A percentile compares a stretch with the other conserved stretches of the same genome.
Conservation (phyloP, 164 flowering plant species). For the Piper longum region DNA sequence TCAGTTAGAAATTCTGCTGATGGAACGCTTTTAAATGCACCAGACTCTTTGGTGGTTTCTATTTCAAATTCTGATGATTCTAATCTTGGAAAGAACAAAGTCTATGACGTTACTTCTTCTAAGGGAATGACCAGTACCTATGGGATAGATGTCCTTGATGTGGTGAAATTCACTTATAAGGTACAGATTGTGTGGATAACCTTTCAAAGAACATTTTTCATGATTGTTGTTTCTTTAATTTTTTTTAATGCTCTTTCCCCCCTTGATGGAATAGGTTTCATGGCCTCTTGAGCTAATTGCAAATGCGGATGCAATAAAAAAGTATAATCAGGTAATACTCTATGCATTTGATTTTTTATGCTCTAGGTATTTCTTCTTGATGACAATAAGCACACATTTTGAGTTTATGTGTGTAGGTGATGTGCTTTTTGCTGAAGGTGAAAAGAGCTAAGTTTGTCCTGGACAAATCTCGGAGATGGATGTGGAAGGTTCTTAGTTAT, state of each 20-base stretch:
- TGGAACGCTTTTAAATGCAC: conserved; percentile 54
- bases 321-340: conserved; percentile 72
- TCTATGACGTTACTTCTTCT: conserved; percentile 26
- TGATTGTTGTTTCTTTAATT: not conserved
- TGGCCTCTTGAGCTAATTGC: conserved; percentile 99
- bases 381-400: not conserved
- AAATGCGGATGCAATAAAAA: conserved; percentile 67
- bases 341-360: conserved; percentile 5
- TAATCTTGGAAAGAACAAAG: conserved; percentile 25
- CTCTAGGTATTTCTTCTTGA: not conserved
- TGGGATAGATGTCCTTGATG: conserved; percentile 72
- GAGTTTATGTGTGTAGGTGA: conserved; percentile 39
- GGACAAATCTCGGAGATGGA: conserved; percentile 91
- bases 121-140: conserved; percentile 28
- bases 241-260: not conserved
- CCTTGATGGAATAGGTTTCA: conserved; percentile 44
- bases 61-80: conserved; percentile 25
- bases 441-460: conserved; percentile 94
- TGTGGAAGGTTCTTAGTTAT: conserved; percentile 68
- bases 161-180: conserved; percentile 72
- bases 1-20: conserved; percentile 90
- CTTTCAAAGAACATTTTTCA: too few species aligned
- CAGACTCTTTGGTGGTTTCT: conserved; percentile 75
- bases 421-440: conserved; percentile 81
- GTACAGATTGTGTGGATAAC: conserved; percentile 14